Evolutionary conservation across 2,329 filamentous ascomycete genomes (phyloP), one percentile per base, ranked within the genome.

Genomic region (Aspergillus ochraceus): DNA sequence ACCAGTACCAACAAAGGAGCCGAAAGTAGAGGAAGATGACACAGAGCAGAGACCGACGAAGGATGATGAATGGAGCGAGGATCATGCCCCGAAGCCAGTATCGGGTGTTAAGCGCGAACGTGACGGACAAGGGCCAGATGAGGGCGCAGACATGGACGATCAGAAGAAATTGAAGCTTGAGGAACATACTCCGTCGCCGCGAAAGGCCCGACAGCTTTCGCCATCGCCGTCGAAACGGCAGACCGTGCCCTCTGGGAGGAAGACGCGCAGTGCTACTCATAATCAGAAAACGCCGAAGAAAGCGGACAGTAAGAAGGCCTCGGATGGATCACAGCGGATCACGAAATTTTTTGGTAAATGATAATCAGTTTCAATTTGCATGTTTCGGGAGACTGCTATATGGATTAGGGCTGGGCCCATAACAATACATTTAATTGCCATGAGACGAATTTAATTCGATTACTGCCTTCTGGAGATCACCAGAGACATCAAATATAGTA

Each of bases 231-330:
- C 59, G 14, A 62, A 73, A 59, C 70, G 69, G 36, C 66, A 69
- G 58, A 64, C 60, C 49, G 60, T 54, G 22, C 59, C 60, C 57
- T 60, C 68, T 46, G 66, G 63, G 54, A 77, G 75, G 66, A 84
- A 83, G 71, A 80, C 77, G 51, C 79, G 81, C 64, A 87, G 84
- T 72, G 84, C 85, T 36, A 86, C 83, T 6, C 84, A 79, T 64
- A 87, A 88, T 67, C 73, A 77, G 39, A 82, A 76, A 54, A 73
- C 77, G 49, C 69, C 75, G 49, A 83, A 82, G 68, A 78, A 73
- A 26, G 72, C 69, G 10, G 68, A 73, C 22, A 74, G 74, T 63
- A 76, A 72, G 45, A 84, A 80, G 60, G 60, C 66, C 53, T 71
- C 73, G 30, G 76, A 80, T 64, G 82, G 83, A 17, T 86, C 81